Percentiles rank a stretch among this genome's conserved stretches.
Evolutionary conservation across 495 filamentous ascomycete species (phyloP).

Genomic region (Xylaria cubensis): DNA sequence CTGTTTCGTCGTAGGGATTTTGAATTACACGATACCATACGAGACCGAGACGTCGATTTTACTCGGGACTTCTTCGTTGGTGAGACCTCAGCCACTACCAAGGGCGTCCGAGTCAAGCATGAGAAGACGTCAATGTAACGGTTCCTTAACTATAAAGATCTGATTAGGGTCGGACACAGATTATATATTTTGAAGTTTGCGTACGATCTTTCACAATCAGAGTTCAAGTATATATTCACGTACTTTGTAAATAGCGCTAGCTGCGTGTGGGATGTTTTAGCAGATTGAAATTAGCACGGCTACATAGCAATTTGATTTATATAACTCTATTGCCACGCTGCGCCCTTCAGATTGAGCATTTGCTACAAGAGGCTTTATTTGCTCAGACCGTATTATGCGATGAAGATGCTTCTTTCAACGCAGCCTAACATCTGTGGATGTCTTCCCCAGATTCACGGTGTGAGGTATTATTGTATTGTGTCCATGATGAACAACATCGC

Average conservation of each 20-base stretch:
- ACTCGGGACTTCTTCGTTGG: slow-evolving; percentile 23
- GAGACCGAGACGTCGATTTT: slow-evolving; percentile 25
- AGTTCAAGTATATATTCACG: neutral
- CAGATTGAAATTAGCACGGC: neutral
- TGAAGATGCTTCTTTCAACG: no score
- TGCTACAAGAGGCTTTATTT: no score
- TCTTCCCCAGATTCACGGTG: no score
- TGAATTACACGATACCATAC: slow-evolving; percentile 17
- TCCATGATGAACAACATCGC: no score
- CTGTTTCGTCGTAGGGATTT: slow-evolving; percentile 18
- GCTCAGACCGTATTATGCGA: no score
- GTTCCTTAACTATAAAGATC: neutral
- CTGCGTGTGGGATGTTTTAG: neutral
- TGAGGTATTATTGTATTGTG: no score
- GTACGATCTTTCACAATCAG: neutral
- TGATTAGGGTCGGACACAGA: neutral
- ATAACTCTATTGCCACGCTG: no score
- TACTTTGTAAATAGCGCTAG: neutral
- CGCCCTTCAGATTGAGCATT: no score
- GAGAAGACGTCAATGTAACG: neutral
- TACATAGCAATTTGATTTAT: no score
- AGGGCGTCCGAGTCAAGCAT: slow-evolving; percentile 16
- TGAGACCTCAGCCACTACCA: neutral
- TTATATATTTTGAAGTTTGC: neutral
- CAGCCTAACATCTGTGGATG: no score